phyloP scores from a whole-genome alignment of 352 stramenopile species.

The Phytophthora pluvialis region DNA sequence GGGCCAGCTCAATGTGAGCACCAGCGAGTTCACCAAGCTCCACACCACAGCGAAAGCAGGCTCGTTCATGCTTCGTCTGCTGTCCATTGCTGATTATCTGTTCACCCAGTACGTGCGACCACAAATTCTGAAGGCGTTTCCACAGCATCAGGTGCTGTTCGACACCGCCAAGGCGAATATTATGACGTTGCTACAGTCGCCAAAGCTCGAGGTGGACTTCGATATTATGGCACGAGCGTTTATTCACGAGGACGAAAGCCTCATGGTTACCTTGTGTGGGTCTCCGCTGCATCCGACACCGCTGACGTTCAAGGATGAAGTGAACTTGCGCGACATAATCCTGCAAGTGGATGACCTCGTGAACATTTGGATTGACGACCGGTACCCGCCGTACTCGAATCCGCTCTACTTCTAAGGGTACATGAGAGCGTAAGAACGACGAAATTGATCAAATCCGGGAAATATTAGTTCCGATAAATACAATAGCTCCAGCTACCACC shows the following conservation, averaged over 20 bases:
- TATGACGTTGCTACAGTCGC: conserved; percentile 51
- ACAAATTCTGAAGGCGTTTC: conserved; percentile 54
- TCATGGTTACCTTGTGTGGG: conserved; percentile 65
- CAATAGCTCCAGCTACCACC: conserved; percentile 7
- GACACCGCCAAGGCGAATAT: conserved; percentile 49
- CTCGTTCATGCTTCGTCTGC: conserved; percentile 50
- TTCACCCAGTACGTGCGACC: conserved; percentile 44
- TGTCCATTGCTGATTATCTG: conserved; percentile 55
- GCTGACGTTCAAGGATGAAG: conserved; percentile 61
- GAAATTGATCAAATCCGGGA: conserved; percentile 15
- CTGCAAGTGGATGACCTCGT: conserved; percentile 72
- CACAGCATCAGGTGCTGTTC: conserved; percentile 65
- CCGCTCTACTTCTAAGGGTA: conserved; percentile 64
- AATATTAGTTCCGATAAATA: conserved; percentile 35
- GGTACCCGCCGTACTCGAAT: conserved; percentile 73
- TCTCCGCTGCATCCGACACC: conserved; percentile 62
- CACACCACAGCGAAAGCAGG: conserved; percentile 62
- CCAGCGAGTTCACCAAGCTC: conserved; percentile 72
- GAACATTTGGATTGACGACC: conserved; percentile 79
- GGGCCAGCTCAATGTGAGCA: conserved; percentile 40
- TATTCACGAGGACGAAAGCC: conserved; percentile 52
- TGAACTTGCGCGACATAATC: conserved; percentile 64
- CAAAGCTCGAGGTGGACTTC: conserved; percentile 61
- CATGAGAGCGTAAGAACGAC: background rate
- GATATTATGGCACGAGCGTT: conserved; percentile 69